These are phyloP conservation scores for Acacia acuminata DNA, from an alignment of 306 rosid genomes.

Conservation along the genomic window DNA sequence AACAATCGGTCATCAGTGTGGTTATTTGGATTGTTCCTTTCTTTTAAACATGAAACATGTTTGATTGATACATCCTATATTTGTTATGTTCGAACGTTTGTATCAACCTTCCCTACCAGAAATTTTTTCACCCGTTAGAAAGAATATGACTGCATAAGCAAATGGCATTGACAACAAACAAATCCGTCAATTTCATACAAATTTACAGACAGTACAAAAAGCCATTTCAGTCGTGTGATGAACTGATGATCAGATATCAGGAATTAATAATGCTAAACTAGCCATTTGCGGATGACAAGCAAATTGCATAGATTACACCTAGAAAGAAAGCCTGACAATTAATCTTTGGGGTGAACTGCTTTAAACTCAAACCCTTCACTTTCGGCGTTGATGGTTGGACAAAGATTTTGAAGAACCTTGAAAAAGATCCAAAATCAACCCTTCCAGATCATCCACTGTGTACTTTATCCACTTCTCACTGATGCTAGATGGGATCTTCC, in stretches of 20 bases:
- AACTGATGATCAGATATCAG: conserved; percentile 22
- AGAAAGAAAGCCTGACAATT: neutral
- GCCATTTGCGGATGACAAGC: neutral
- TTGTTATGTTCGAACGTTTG: neutral
- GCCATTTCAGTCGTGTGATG: conserved; percentile 8
- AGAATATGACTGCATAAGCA: neutral
- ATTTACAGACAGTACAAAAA: conserved; percentile 10
- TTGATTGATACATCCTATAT: neutral
- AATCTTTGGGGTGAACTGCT: neutral
- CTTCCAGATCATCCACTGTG: conserved; percentile 48
- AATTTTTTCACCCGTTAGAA: neutral
- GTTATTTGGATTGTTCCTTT: neutral
- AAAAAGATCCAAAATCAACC: conserved; percentile 58
- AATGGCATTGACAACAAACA: conserved; percentile 2
- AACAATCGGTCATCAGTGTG: neutral
- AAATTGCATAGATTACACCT: conserved; percentile 21
- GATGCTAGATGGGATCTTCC: conserved; percentile 33
- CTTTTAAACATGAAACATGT: neutral
- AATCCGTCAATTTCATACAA: conserved; percentile 11
- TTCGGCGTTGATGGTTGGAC: conserved; percentile 34
- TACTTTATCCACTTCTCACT: conserved; percentile 60
- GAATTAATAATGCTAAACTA: conserved; percentile 10
- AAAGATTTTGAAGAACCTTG: conserved; percentile 51
- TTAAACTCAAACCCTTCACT: conserved; percentile 25
- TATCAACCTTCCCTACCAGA: neutral